phyloP scores from a whole-genome alignment of 768 basidiomycete species.

The Podaxis sp. region DNA sequence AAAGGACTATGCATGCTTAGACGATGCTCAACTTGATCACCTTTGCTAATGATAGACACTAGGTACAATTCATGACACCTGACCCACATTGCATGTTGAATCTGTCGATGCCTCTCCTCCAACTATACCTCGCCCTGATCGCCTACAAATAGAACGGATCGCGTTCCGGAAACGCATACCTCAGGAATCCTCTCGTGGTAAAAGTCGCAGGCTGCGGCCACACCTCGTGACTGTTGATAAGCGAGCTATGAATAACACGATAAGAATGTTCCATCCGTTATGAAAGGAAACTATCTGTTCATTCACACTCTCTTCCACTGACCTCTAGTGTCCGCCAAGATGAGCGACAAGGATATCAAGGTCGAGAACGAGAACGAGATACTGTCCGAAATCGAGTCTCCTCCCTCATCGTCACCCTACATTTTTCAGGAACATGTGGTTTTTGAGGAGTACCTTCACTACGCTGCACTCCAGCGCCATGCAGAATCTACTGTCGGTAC shows the following conservation, averaged over 20 bases:
- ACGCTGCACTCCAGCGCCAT: slow-evolving; percentile 34
- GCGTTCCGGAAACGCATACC: neutral
- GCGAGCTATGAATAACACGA: neutral
- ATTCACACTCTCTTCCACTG: too few species aligned
- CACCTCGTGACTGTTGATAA: neutral
- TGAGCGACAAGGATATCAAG: neutral
- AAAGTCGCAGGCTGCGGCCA: neutral
- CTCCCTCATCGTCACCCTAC: neutral
- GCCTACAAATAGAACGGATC: too few species aligned
- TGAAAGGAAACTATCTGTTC: neutral
- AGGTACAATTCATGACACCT: too few species aligned
- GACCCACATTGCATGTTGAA: too few species aligned
- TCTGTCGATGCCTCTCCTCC: too few species aligned
- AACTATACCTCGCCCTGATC: too few species aligned
- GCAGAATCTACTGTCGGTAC: slow-evolving; percentile 22
- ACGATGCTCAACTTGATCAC: neutral
- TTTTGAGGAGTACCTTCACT: slow-evolving; percentile 40
- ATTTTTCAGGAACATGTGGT: slow-evolving; percentile 12
- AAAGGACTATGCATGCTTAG: neutral
- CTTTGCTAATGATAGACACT: neutral
- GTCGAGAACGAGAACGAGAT: neutral
- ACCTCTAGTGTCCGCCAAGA: neutral
- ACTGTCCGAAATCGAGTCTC: neutral
- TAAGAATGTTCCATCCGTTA: neutral
- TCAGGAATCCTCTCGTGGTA: neutral